Base-by-base conservation (phyloP, 1,284 basidiomycete species). In the Heterobasidion parviporum region DNA sequence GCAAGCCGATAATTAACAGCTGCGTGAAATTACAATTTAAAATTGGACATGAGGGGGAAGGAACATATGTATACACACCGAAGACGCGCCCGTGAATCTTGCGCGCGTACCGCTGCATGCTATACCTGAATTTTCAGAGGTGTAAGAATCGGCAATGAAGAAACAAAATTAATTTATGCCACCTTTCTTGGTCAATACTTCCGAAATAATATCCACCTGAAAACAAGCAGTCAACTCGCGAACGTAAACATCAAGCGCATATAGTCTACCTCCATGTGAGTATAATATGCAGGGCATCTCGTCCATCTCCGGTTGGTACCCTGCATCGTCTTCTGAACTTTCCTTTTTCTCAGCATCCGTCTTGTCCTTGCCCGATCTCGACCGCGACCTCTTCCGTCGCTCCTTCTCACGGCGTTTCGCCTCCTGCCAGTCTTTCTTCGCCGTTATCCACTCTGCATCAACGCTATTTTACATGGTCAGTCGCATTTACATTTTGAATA, bases 1-100 rank as follows among this genome's bases (percentile, higher is more conserved):
- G 94, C 85, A 45, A 94, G 82, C 45, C 94, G 81, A 68, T 97
- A 97, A 64, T 94, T 92, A 60, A 96, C 82, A 44, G 93, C 92
- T 85, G 38, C 2, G 15, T 70, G 60, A 43, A 66, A n/a, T n/a
- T n/a, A n/a, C n/a, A n/a, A n/a, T n/a, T n/a, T n/a, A n/a, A n/a
- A n/a, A n/a, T n/a, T n/a, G n/a, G n/a, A n/a, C n/a, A n/a, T n/a
- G n/a, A n/a, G n/a, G n/a, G n/a, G n/a, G n/a, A n/a, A n/a, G n/a
- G n/a, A n/a, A n/a, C n/a, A n/a, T n/a, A n/a, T n/a, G n/a, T n/a
- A n/a, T n/a, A n/a, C 76, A 58, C 60, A 88, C 87, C 80, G 63
- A 96, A 91, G 10, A 91, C 88, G 48, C 93, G 80, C 1, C 94
- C 93, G 58, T 87, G 89, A 66, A 92, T 92, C 72, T 96, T 96